Evolutionary conservation across 345 rosid genomes (phyloP).

Genomic region (Linum tenue): DNA sequence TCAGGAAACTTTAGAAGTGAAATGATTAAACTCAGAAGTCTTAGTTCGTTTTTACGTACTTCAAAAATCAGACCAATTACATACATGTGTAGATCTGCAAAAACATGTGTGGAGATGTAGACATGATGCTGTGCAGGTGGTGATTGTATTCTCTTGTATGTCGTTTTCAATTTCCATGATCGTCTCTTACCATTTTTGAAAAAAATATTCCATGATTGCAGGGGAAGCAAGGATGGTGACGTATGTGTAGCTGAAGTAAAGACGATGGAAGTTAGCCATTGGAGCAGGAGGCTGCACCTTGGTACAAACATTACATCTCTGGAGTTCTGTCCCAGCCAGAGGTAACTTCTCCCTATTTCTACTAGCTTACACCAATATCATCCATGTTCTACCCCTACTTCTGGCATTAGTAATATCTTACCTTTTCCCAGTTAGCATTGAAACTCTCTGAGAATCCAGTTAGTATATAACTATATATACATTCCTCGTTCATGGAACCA

Average conservation of each 20-base stretch:
- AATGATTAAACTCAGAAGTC: no score
- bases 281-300: conserved; percentile 83
- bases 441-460: neutral
- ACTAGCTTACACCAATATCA: neutral
- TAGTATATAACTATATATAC: neutral
- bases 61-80: no score
- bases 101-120: no score
- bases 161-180: neutral
- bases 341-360: conserved; percentile 28
- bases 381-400: neutral
- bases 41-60: no score
- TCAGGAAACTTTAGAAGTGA: no score
- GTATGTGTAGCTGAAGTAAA: conserved; percentile 71
- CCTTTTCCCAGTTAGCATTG: neutral
- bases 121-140: no score
- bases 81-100: no score
- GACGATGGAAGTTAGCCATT: conserved; percentile 83
- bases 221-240: conserved; percentile 94
- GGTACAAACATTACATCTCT: conserved; percentile 60
- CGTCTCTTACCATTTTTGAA: no score
- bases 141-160: neutral
- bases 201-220: conserved; percentile 8
- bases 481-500: neutral
- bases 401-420: no score
- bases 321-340: conserved; percentile 76